phyloP scores from a whole-genome alignment of 2,329 filamentous ascomycete genomes.

The Aspergillus transmontanensis region DNA sequence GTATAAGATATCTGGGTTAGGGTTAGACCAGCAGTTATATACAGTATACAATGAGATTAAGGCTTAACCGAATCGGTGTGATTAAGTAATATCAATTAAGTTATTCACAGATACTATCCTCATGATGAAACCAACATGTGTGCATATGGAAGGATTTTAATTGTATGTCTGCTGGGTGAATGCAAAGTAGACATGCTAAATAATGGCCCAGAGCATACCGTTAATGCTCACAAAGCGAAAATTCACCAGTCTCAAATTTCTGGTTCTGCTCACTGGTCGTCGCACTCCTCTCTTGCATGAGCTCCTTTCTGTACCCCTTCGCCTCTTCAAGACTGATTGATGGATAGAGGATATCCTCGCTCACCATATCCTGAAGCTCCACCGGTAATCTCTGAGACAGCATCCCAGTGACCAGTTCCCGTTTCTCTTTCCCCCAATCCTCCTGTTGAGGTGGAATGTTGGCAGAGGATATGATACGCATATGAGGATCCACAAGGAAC shows the following conservation, averaged over 20 bases:
- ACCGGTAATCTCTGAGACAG: slow-evolving; percentile 19
- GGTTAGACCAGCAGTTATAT: too few relatives aligned
- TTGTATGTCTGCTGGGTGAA: too few relatives aligned
- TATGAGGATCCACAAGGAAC: slow-evolving; percentile 61
- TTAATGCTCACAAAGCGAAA: slow-evolving; percentile 23
- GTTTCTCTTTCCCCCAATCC: slow-evolving; percentile 45
- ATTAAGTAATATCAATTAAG: neutral
- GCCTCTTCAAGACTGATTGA: slow-evolving; percentile 42
- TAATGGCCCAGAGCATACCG: neutral
- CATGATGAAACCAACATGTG: too few relatives aligned
- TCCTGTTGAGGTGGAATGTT: slow-evolving; percentile 56
- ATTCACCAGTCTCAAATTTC: slow-evolving; percentile 15
- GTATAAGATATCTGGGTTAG: too few relatives aligned
- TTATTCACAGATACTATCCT: neutral
- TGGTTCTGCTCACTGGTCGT: slow-evolving; percentile 11
- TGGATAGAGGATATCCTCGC: slow-evolving; percentile 21
- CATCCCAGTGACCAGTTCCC: slow-evolving; percentile 8
- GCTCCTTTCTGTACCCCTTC: slow-evolving; percentile 35
- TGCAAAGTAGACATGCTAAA: neutral
- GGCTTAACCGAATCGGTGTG: neutral
- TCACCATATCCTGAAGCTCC: slow-evolving; percentile 33
- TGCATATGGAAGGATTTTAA: too few relatives aligned
- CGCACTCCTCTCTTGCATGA: slow-evolving; percentile 44
- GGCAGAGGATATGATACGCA: slow-evolving; percentile 53
- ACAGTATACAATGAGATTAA: too few relatives aligned